Evolutionary conservation across 441 rosid genomes (phyloP), one percentile per base, ranked within the genome.

Genomic region (Biscutella laevigata): DNA sequence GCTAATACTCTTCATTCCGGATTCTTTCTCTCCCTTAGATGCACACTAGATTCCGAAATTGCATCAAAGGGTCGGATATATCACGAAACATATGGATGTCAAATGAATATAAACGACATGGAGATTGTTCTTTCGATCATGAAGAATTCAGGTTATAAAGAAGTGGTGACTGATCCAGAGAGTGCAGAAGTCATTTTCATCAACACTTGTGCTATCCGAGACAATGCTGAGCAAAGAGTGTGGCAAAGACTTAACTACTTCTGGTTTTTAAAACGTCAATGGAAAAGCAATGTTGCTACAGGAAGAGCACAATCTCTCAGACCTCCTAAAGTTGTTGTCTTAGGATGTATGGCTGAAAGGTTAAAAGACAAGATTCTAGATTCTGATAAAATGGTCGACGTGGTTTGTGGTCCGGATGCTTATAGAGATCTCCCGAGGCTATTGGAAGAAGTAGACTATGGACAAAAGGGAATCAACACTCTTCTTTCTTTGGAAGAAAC

Each of bases 321-420:
- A 22, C 94, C 96, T 55, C 98, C 98, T 5, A 91, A 91, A 76
- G 87, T 91, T 13, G 96, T 83, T 24, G 96, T 91, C 4, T 71
- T 91, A 68, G 98, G 98, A 48, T 91, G 98, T 68, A 87, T 91
- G 96, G 95, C 96, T 36, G 98, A 87, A 64, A 80, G 98, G 67
- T 61, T 85, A 33, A 91, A 91, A 67, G 96, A 87, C 4, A 87
- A 81, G 77, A 91, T 91, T 53, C 74, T 91, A 9, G 96, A 85
- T 73, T 67, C 98, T 1, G 94, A 91, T 70, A 91, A 87, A 77
- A 91, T 91, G 96, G 98, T 91, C 33, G 96, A 87, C 69, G 98
- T 91, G 54, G 98, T 91, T 2, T 87, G 98, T 1, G 96, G 96
- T 10, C 94, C 95, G 8, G 95, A 91, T 71, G 98, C 98, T 24